Conservation (phyloP, 768 basidiomycete species). For the Lentinula sp. region DNA sequence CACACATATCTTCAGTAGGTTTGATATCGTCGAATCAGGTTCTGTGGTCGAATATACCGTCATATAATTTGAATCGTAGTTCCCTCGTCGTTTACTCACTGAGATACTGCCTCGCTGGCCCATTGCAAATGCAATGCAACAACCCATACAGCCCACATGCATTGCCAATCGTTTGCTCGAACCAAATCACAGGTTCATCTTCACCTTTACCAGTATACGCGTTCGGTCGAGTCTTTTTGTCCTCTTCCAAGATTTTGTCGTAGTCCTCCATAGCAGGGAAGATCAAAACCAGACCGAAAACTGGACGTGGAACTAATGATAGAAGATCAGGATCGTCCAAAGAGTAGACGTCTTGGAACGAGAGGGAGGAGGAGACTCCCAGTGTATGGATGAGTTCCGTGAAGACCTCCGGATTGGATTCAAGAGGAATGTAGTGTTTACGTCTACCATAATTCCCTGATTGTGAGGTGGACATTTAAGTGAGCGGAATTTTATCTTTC, state of each 20-base stretch:
- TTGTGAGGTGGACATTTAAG: background rate
- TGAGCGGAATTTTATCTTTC: background rate
- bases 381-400: slow-evolving; percentile 25
- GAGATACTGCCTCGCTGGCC: slow-evolving; percentile 16
- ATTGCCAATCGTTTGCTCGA: slow-evolving; percentile 30
- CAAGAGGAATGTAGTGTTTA: slow-evolving; percentile 28
- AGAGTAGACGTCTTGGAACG: slow-evolving; percentile 28
- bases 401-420: slow-evolving; percentile 32
- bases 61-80: background rate
- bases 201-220: slow-evolving; percentile 23
- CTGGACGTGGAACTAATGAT: slow-evolving; percentile 24
- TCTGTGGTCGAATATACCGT: background rate
- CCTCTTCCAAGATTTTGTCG: slow-evolving; percentile 10
- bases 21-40: slow-evolving; percentile 16
- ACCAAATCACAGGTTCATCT: slow-evolving; percentile 28
- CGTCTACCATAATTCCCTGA: slow-evolving; percentile 3
- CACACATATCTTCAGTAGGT: slow-evolving; percentile 17
- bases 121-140: slow-evolving; percentile 27
- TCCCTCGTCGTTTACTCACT: slow-evolving; percentile 9
- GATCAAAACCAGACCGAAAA: slow-evolving; percentile 24
- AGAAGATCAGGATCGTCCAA: slow-evolving; percentile 26
- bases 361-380: slow-evolving; percentile 19
- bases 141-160: slow-evolving; percentile 32
- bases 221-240: slow-evolving; percentile 16
- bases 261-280: slow-evolving; percentile 21